Evolutionary conservation across 2,329 filamentous ascomycete genomes (phyloP), one percentile per base, ranked within the genome.

Genomic region (Colletotrichum acutatum): DNA sequence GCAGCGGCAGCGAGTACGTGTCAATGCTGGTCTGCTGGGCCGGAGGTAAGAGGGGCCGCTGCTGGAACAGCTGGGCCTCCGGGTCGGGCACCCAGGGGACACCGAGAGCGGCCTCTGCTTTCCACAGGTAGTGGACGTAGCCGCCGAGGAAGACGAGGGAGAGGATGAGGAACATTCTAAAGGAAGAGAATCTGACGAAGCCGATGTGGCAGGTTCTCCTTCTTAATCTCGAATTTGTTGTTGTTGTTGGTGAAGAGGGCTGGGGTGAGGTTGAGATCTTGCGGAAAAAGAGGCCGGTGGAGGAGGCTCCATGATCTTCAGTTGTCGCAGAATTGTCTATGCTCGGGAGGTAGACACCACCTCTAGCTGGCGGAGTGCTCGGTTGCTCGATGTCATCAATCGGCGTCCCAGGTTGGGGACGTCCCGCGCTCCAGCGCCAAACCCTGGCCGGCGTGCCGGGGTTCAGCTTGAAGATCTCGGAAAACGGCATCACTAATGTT

Each of bases 1-100:
- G 86, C 54, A 93, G 83, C 19, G 91, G 91, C 56, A 92, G 84
- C 58, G 81, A 78, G 80, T 89, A 92, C 30, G 82, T 82, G 22
- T 81, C 76, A 71, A 90, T 85, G 74, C 83, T 83, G 12, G 82
- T 82, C 54, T 83, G 77, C 59, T 85, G 79, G 42, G 82, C 77
- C n/a, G 87, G 85, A 0, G 83, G 80, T 2, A 82, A 84, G 32
- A 90, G 81, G 5, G 87, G 84, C n/a, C 80, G 82, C 77, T 89
- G 80, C 72, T 83, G 82, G 77, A 90, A 90, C 22, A 82, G 80
- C 30, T 80, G 79, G 42, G 85, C 83, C 26, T 82, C 84, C 28
- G 80, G 77, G 77, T 90, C 88, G 0, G 88, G 88, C 5, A 80
- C 78, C 88, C 89, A 90, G 7, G 83, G 85, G 57, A 81, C 80